Evolutionary conservation across 177 flowering plant genomes (phyloP), one percentile per base, ranked within the genome.

Genomic region (Vitis hybrid): DNA sequence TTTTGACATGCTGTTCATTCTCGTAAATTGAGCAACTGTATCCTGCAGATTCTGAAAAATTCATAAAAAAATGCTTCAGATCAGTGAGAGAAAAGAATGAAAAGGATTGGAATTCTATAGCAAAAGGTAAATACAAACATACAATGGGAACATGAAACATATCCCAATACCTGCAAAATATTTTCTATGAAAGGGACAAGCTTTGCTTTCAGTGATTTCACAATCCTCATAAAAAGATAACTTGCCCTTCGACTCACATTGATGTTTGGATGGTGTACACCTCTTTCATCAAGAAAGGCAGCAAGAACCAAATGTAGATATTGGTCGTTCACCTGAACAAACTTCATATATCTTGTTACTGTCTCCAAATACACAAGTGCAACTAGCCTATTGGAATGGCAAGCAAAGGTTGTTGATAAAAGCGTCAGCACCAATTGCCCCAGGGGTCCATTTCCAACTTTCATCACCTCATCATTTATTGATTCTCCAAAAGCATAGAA

Each of bases 181-280:
- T 74, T 90, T 78, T 86, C 97, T 10, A 96, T 86, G 73, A 76
- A 92, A 72, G 98, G 96, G 51, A 96, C 87, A 71, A 96, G 95
- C 82, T 94, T 88, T 76, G 88, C 78, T 84, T 87, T 96, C 67
- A 94, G 83, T 69, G 84, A 56, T 73, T 87, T 96, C 78, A 90
- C 97, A 66, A 87, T 90, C 83, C 94, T 90, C 97, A 90, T 90
- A 79, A 96, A 96, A 68, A 92, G 86, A 82, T 96, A 94, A 84
- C 97, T 88, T 10, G 99, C 98, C 77, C 97, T 86, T 66, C 85
- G 80, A 71, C 92, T 87, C 68, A 96, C 99, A 80, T 83, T 86
- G 45, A 79, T 67, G 79, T 96, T 92, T 58, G 87, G 88, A 76
- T 94, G 98, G 76, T 85, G 93, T 69, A 96, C 88, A 49, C 99